Percentiles rank a stretch among this genome's conserved stretches.
These are phyloP conservation scores for Ensete glaucum DNA, from an alignment of 176 grass and related monocot species.

Conservation along the genomic window DNA sequence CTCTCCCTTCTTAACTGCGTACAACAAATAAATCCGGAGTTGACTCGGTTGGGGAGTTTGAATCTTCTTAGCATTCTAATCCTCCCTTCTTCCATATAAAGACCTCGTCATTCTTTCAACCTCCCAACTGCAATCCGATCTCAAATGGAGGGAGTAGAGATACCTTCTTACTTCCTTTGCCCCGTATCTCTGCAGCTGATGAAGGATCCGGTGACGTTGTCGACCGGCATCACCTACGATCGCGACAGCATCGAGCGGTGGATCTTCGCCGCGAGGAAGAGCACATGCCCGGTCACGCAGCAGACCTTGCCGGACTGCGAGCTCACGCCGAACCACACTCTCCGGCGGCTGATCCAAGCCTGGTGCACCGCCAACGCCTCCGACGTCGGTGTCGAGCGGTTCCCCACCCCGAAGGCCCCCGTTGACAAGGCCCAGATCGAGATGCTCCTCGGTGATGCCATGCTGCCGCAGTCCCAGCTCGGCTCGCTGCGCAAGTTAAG, in stretches of 20 bases:
- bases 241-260: conserved; percentile 77
- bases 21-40: too few species aligned
- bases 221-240: conserved; percentile 86
- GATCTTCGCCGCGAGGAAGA: too few species aligned
- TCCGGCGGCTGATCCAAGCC: conserved; percentile 64
- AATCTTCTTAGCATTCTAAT: too few species aligned
- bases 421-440: conserved; percentile 41
- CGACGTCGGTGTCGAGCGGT: conserved; percentile 38
- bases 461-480: neutral
- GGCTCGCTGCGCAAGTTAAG: conserved; percentile 40
- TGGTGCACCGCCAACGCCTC: conserved; percentile 66
- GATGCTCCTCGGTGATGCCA: conserved; percentile 29
- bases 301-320: conserved; percentile 30
- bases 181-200: conserved; percentile 75
- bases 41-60: too few species aligned
- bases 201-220: conserved; percentile 72
- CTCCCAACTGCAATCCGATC: too few species aligned
- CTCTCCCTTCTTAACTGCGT: too few species aligned
- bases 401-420: conserved; percentile 67
- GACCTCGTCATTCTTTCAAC: too few species aligned
- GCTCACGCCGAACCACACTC: conserved; percentile 78
- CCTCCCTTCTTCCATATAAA: too few species aligned
- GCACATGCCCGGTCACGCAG: conserved; percentile 27
- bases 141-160: conserved; percentile 33
- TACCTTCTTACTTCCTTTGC: conserved; percentile 66